Evolutionary conservation across 352 stramenopile species (phyloP), one percentile per base, ranked within the genome.

Genomic region (Phytophthora ohioensis): DNA sequence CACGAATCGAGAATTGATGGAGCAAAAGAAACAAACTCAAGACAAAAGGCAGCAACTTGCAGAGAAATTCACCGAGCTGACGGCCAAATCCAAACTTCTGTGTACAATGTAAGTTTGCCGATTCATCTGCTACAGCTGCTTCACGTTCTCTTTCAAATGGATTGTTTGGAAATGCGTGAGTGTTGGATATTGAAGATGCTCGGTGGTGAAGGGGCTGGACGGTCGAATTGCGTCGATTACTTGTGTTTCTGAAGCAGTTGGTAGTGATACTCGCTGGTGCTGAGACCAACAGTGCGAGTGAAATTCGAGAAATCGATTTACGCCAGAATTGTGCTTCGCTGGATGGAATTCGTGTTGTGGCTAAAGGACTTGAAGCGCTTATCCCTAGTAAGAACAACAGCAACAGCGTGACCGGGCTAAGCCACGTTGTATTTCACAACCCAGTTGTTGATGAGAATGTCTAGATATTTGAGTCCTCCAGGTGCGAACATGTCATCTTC

Each of bases 251-350:
- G 43, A 73, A 74, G 69, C 64, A 66, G 12, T 21, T 70, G 17
- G 34, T 69, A 0, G 27, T 38, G 35, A 32, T 34, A 30, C 30
- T 61, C 17, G 47, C 31, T 13, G 41, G 15, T 10, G 10, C 13
- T 43, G 51, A 42, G 32, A 39, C 35, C 7, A 49, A 42, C 13
- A 31, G 13, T 17, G 43, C 5, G 0, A 51, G 27, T 3, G 49
- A 54, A 6, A 57, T 91, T 11, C 58, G 67, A 30, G 78, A 92
- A 55, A 43, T 94, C 5, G 81, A 92, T 63, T 61, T 94, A 13
- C 85, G 85, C 21, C 71, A 81, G n/a, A 94, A 94, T 47, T 91
- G 72, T 61, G 75, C 93, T 53, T 88, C 84, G 11, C 71, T 91
- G 2, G 84, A 92, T 53, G 85, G 85, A 9, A 67, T 93, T 17